Evolutionary conservation across 257 asterid species (phyloP), one percentile per base, ranked within the genome.

Genomic region (Scutellaria baicalensis): DNA sequence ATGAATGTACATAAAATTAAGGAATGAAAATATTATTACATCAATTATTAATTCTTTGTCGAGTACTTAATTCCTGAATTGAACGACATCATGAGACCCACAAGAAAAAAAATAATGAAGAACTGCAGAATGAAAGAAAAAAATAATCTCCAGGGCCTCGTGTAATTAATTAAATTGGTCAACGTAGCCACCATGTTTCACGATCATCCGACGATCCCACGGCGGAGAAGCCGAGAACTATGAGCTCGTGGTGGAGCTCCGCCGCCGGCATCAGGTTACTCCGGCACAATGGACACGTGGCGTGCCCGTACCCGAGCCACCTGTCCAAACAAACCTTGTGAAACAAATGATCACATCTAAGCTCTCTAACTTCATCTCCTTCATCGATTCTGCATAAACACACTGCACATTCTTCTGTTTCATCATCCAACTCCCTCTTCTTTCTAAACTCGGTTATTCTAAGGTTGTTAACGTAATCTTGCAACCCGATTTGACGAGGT

Each of bases 171-270:
- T 1, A 20, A 52, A 56, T 12, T 5, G 0, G 66, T 72, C 73
- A 78, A 9, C 82, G 82, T 0, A 78, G 73, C 82, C 82, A 78
- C 82, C 82, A 78, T 5, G 52, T 55, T 11, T 48, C 36, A 9
- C 77, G 70, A 4, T 49, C 65, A 18, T 43, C 62, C 17, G 7
- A 9, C 0, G 82, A 67, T 14, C 56, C 35, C 27, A 40, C 18
- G 54, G 56, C 50, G 50, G 55, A 40, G 16, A 73, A 78, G 66
- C 69, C 23, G 73, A 78, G 7, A 17, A 38, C 1, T 0, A 78
- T 10, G 59, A 78, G 5, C 59, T 73, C 82, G 4, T 49, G 61
- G 60, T 42, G 59, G 69, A 57, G 73, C 55, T 73, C 82, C 64
- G 69, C 31, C 64, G 69, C 6, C 23, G 76, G 70, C 67, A 35